Conservation (phyloP, 2,329 filamentous ascomycete species). For the Colletotrichum zoysiae region DNA sequence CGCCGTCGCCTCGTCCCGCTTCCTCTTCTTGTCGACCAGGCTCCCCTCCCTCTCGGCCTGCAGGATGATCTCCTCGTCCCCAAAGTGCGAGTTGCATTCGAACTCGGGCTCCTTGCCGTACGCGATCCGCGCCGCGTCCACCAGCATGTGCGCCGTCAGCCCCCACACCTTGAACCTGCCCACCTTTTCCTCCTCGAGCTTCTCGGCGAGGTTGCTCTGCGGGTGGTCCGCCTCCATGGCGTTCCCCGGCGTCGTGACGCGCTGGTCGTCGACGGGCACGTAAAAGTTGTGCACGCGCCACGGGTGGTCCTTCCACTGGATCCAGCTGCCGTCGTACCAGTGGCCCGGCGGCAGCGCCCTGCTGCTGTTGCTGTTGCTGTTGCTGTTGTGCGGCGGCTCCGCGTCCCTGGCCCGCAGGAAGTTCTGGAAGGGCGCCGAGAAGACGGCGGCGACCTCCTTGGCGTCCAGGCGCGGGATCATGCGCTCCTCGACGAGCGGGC, state of each 20-base stretch:
- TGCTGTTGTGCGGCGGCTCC: too few species aligned
- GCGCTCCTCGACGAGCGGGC: constrained; percentile 70
- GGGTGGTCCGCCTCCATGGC: constrained; percentile 49
- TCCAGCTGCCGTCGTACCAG: constrained; percentile 91
- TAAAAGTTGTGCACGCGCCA: constrained; percentile 95
- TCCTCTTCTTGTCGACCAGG: constrained; percentile 60
- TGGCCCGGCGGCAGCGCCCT: constrained; percentile 63
- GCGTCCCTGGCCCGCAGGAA: constrained; percentile 77
- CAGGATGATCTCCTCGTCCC: constrained; percentile 66
- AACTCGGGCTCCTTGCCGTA: constrained; percentile 88
- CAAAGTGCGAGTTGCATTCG: constrained; percentile 71
- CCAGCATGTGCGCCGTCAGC: constrained; percentile 91
- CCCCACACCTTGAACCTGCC: constrained; percentile 88
- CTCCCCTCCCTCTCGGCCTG: constrained; percentile 59
- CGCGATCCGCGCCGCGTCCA: constrained; percentile 87
- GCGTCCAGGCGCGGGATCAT: constrained; percentile 87
- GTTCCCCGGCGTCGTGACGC: constrained; percentile 69
- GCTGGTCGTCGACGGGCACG: constrained; percentile 81
- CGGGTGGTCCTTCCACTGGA: constrained; percentile 79
- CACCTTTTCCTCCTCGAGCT: constrained; percentile 58
- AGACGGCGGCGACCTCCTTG: constrained; percentile 92
- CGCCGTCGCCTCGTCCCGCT: constrained; percentile 41
- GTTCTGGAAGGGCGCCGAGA: constrained; percentile 88
- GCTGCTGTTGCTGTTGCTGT: constrained; percentile 49
- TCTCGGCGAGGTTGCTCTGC: constrained; percentile 59